Evolutionary conservation across 1,284 basidiomycete species (phyloP).

Genomic region (Polyporus tsugae): DNA sequence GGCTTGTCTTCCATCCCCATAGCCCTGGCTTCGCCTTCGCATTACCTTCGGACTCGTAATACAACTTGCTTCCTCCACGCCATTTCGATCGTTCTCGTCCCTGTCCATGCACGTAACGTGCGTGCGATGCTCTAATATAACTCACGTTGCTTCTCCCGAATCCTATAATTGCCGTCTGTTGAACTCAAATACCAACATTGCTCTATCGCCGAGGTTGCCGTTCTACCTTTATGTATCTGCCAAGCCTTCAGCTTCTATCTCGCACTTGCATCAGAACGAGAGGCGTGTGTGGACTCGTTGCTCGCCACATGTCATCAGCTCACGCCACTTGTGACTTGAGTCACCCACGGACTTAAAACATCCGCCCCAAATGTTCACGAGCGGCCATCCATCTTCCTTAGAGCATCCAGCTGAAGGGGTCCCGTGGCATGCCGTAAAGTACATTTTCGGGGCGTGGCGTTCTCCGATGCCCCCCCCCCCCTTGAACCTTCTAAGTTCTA

Average conservation of each 20-base stretch:
- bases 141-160: slow-evolving; percentile 8
- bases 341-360: slow-evolving; percentile 5
- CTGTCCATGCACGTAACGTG: slow-evolving; percentile 7
- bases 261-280: slow-evolving; percentile 10
- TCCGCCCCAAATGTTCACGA: background rate
- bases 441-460: background rate
- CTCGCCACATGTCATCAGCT: background rate
- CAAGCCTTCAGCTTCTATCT: slow-evolving; percentile 4
- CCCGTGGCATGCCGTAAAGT: background rate
- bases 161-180: slow-evolving; percentile 5
- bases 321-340: slow-evolving; percentile 4
- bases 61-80: background rate
- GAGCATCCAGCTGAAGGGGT: background rate
- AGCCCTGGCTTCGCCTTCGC: slow-evolving; percentile 14
- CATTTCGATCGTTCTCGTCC: slow-evolving; percentile 6
- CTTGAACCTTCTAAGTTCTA: background rate
- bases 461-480: background rate
- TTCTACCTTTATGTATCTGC: slow-evolving; percentile 16
- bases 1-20: slow-evolving; percentile 7
- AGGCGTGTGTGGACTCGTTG: slow-evolving; percentile 4
- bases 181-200: slow-evolving; percentile 19
- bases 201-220: background rate
- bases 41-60: background rate
- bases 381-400: background rate
- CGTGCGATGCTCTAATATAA: background rate